Conservation (phyloP, 768 basidiomycete genomes). For the Rhodotorula paludigena region DNA sequence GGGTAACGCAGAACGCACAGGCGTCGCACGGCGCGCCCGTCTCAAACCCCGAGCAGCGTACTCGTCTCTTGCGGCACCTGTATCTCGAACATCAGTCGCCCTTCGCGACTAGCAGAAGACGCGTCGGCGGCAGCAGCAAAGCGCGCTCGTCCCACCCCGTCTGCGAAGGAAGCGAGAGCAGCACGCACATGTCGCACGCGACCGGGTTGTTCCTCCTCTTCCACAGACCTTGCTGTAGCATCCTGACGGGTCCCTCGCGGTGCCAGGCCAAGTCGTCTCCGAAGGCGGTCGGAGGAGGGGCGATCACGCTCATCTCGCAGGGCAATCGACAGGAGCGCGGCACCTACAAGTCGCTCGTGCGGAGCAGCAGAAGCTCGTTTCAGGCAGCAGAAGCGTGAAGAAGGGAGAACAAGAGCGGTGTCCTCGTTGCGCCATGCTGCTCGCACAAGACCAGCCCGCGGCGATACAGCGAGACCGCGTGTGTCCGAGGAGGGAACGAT, state of each 20-base stretch:
- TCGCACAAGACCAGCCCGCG: neutral
- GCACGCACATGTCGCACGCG: slow-evolving; percentile 10
- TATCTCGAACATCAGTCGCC: neutral
- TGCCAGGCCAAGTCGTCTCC: neutral
- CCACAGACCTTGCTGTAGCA: neutral
- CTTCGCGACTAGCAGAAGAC: too few relatives aligned
- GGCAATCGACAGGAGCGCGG: too few relatives aligned
- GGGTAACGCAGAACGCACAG: neutral
- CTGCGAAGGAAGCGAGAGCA: neutral
- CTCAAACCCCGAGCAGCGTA: slow-evolving; percentile 14
- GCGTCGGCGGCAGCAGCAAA: too few relatives aligned
- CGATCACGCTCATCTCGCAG: too few relatives aligned
- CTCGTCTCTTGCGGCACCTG: slow-evolving; percentile 3
- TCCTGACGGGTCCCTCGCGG: neutral
- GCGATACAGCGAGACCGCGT: neutral
- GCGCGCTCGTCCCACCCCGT: neutral
- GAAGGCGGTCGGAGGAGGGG: neutral
- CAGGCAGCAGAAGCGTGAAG: neutral
- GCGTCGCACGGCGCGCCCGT: slow-evolving; percentile 8
- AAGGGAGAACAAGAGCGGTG: neutral
- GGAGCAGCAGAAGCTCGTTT: neutral
- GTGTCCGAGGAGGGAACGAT: too few relatives aligned
- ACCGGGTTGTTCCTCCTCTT: slow-evolving; percentile 5
- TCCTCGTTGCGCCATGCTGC: neutral
- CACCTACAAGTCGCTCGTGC: too few relatives aligned